Evolutionary conservation across 805 yeast species (phyloP).

Genomic region (Starmera caribaea): DNA sequence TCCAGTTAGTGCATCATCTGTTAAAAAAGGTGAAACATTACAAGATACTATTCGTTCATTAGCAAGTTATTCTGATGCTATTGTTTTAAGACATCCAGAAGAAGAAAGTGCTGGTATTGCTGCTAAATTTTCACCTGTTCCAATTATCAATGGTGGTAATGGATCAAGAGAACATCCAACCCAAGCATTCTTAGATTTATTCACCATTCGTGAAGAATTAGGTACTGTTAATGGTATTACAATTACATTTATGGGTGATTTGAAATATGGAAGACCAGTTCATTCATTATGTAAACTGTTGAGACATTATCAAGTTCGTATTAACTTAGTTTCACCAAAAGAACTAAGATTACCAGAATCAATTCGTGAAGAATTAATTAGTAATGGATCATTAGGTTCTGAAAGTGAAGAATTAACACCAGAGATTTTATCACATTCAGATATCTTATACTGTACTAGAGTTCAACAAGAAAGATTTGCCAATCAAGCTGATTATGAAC

Average conservation of each 20-base stretch:
- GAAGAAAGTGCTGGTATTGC: constrained; percentile 90
- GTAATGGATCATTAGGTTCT: constrained; percentile 56
- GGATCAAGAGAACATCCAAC: constrained; percentile 98
- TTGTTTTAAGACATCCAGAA: constrained; percentile 93
- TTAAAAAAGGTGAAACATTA: constrained; percentile 94
- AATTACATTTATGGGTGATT: constrained; percentile 97
- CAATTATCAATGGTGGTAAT: constrained; percentile 96
- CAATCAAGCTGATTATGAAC: constrained; percentile 65
- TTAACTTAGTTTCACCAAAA: constrained; percentile 85
- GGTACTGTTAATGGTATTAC: constrained; percentile 98
- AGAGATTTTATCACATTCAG: constrained; percentile 81
- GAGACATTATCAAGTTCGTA: constrained; percentile 84
- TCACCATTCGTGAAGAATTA: constrained; percentile 96
- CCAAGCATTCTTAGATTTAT: constrained; percentile 93
- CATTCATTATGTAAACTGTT: constrained; percentile 90
- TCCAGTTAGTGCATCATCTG: constrained; percentile 81
- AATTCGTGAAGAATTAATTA: constrained; percentile 54
- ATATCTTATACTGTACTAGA: constrained; percentile 95
- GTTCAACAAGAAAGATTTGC: constrained; percentile 95
- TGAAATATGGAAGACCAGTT: constrained; percentile 97
- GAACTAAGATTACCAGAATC: constrained; percentile 78
- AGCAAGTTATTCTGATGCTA: constrained; percentile 94
- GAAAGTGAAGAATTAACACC: constrained; percentile 76
- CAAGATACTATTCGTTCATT: constrained; percentile 94
- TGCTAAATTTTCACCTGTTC: constrained; percentile 93